A percentile compares a stretch with the other conserved stretches of the same genome.
Conservation (phyloP, 2,329 filamentous ascomycete species). For the Curvularia spicifera region DNA sequence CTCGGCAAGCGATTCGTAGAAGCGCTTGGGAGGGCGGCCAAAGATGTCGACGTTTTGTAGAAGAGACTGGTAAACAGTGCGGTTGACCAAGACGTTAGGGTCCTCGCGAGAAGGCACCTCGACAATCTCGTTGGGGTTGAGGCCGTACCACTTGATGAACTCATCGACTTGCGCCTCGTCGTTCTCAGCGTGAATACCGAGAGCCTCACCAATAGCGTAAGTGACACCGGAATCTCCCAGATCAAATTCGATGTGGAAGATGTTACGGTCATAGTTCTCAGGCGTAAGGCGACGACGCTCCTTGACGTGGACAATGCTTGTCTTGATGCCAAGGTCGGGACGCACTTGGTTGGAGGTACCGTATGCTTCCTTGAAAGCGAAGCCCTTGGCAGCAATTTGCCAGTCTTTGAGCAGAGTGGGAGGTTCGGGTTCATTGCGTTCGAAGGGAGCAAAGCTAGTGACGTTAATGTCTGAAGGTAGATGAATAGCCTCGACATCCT, state of each 20-base stretch:
- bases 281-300: slow-evolving; percentile 95
- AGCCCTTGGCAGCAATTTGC: slow-evolving; percentile 82
- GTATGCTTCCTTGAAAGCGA: slow-evolving; percentile 95
- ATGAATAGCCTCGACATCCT: slow-evolving; percentile 58
- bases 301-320: slow-evolving; percentile 85
- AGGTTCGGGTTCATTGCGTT: slow-evolving; percentile 75
- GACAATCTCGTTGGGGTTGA: slow-evolving; percentile 83
- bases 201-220: slow-evolving; percentile 96
- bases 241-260: slow-evolving; percentile 99
- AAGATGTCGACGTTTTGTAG: slow-evolving; percentile 96
- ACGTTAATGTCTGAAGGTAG: slow-evolving; percentile 71
- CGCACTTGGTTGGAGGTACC: slow-evolving; percentile 75
- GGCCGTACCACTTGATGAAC: slow-evolving; percentile 89
- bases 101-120: slow-evolving; percentile 89
- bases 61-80: slow-evolving; percentile 91
- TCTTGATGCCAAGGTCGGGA: slow-evolving; percentile 86
- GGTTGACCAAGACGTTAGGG: slow-evolving; percentile 74
- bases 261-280: slow-evolving; percentile 89
- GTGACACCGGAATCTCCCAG: slow-evolving; percentile 88
- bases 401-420: slow-evolving; percentile 74
- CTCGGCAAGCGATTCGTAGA: slow-evolving; percentile 91
- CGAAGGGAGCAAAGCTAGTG: slow-evolving; percentile 83
- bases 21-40: slow-evolving; percentile 93
- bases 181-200: slow-evolving; percentile 96
- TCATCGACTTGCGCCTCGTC: slow-evolving; percentile 76